A percentile compares a stretch with the other conserved stretches of the same genome.
Conservation (phyloP, 495 filamentous ascomycete genomes). For the Durotheca rogersii region DNA sequence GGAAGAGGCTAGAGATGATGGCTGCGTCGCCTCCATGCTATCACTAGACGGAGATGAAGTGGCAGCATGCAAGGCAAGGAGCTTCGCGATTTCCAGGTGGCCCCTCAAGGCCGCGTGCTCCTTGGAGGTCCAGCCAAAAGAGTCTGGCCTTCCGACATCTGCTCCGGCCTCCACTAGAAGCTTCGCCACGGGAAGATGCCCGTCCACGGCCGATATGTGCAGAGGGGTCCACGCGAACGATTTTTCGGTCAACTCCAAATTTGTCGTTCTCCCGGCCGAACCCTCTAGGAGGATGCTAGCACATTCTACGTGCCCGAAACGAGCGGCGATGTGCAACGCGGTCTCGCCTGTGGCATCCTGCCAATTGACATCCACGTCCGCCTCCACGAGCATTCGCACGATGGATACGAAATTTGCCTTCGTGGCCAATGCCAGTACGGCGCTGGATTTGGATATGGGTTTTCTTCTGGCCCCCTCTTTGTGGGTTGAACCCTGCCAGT, state of each 20-base stretch:
- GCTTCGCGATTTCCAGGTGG: slow-evolving; percentile 74
- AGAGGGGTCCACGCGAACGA: slow-evolving; percentile 92
- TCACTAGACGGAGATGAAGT: slow-evolving; percentile 8
- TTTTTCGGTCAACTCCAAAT: slow-evolving; percentile 77
- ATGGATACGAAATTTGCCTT: slow-evolving; percentile 81
- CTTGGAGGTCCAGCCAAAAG: slow-evolving; percentile 91
- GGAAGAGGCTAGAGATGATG: slow-evolving; percentile 39
- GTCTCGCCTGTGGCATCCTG: slow-evolving; percentile 93
- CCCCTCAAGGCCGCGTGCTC: slow-evolving; percentile 91
- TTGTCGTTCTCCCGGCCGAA: slow-evolving; percentile 63
- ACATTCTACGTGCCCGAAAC: slow-evolving; percentile 81
- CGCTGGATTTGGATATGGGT: slow-evolving; percentile 77
- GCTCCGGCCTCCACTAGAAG: slow-evolving; percentile 74
- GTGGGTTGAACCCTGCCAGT: slow-evolving; percentile 61
- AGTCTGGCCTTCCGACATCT: slow-evolving; percentile 69
- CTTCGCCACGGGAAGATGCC: slow-evolving; percentile 66
- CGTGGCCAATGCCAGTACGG: slow-evolving; percentile 82
- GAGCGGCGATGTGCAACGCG: slow-evolving; percentile 86
- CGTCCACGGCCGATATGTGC: slow-evolving; percentile 88
- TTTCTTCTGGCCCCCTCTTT: slow-evolving; percentile 63
- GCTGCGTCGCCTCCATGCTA: slow-evolving; percentile 33
- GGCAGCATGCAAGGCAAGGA: slow-evolving; percentile 49
- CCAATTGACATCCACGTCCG: slow-evolving; percentile 91
- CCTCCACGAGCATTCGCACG: slow-evolving; percentile 82
- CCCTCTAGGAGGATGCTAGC: slow-evolving; percentile 72